phyloP scores from a whole-genome alignment of 352 stramenopile genomes.

The Albugo candida region DNA sequence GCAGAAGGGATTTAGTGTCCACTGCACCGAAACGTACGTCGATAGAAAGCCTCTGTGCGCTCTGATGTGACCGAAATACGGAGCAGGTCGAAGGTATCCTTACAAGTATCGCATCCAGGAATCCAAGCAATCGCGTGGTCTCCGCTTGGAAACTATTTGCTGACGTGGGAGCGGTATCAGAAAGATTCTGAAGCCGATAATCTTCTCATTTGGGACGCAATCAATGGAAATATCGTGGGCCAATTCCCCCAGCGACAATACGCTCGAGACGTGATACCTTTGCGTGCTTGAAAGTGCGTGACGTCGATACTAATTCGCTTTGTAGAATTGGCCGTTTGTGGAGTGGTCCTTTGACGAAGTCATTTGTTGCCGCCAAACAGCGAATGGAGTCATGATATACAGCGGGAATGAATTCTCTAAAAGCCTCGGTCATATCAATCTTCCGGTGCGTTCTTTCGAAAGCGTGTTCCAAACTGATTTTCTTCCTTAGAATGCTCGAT shows the following conservation, averaged over 20 bases:
- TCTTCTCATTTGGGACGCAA: conserved; percentile 62
- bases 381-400: conserved; percentile 62
- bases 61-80: background rate
- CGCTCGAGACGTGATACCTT: conserved; percentile 44
- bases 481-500: conserved; percentile 34
- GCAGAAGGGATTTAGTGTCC: conserved; percentile 41
- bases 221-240: conserved; percentile 28
- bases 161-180: conserved; percentile 75
- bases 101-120: conserved; percentile 44
- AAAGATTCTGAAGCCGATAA: conserved; percentile 57
- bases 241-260: conserved; percentile 79
- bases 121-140: conserved; percentile 69
- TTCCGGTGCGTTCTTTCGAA: conserved; percentile 25
- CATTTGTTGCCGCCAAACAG: conserved; percentile 59
- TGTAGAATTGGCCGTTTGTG: conserved; percentile 81
- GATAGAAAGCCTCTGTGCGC: background rate
- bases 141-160: conserved; percentile 54
- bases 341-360: conserved; percentile 82
- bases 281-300: too few relatives aligned
- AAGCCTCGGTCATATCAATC: conserved; percentile 44
- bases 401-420: conserved; percentile 35
- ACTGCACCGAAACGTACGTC: conserved; percentile 34
- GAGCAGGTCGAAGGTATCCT: conserved; percentile 23
- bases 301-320: too few relatives aligned
- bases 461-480: background rate